Conservation (phyloP, 148 eudicot genomes). For the Talinum fruticosum region DNA sequence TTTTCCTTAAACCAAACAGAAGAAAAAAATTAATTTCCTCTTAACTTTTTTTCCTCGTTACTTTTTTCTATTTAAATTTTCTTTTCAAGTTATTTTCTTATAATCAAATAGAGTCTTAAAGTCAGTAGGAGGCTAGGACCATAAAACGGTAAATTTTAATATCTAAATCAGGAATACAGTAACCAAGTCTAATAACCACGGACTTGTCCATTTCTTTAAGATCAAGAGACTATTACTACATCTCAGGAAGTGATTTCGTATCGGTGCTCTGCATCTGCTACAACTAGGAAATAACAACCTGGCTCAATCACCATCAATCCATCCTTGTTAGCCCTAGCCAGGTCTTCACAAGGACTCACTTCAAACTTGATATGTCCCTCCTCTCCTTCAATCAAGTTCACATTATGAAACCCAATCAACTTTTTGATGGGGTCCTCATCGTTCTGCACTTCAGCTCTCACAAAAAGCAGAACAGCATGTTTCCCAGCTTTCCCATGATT, state of each 20-base stretch:
- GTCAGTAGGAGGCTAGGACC: too few species aligned
- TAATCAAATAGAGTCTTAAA: too few species aligned
- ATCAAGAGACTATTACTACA: not conserved
- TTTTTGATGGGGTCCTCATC: conserved; percentile 48
- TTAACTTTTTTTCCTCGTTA: too few species aligned
- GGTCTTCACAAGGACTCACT: conserved; percentile 72
- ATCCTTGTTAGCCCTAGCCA: conserved; percentile 58
- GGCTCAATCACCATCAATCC: conserved; percentile 52
- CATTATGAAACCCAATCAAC: conserved; percentile 54
- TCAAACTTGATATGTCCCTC: conserved; percentile 38
- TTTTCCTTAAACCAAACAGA: too few species aligned
- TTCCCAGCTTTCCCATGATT: conserved; percentile 50
- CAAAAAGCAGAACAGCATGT: conserved; percentile 53
- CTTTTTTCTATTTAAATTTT: too few species aligned
- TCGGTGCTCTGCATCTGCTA: conserved; percentile 48
- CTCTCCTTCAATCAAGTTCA: conserved; percentile 43
- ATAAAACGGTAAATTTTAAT: not conserved
- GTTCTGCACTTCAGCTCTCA: conserved; percentile 27
- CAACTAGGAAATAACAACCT: conserved; percentile 45
- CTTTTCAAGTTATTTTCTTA: too few species aligned
- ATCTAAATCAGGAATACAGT: not conserved
- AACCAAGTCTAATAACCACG: not conserved
- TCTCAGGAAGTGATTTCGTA: conserved; percentile 27
- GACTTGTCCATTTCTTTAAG: not conserved
- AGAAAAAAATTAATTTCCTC: too few species aligned